Percentiles rank a stretch among this genome's conserved stretches.
phyloP scores from a whole-genome alignment of 2,329 filamentous ascomycete genomes.

The Teratosphaeria epicoccoides region DNA sequence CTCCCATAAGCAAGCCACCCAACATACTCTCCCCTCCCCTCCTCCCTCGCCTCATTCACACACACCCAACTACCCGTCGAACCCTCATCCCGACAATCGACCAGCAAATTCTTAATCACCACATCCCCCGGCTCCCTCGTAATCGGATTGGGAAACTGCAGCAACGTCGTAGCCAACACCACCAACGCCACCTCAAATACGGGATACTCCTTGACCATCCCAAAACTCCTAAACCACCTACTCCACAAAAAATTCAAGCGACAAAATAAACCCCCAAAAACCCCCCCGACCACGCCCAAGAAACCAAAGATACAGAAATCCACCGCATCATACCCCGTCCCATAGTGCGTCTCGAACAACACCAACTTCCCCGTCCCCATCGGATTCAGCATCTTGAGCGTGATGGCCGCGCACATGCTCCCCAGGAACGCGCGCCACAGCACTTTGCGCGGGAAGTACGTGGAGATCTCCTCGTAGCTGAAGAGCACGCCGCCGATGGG shows the following conservation, averaged over 20 bases:
- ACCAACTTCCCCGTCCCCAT: conserved; percentile 51
- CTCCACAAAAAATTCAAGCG: conserved; percentile 48
- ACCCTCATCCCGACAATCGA: conserved; percentile 39
- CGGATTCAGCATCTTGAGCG: conserved; percentile 48
- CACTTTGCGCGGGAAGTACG: conserved; percentile 49
- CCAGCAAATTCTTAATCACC: conserved; percentile 46
- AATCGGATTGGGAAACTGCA: conserved; percentile 48
- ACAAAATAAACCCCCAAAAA: conserved; percentile 51
- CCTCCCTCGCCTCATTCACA: conserved; percentile 32
- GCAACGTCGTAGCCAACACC: conserved; percentile 41
- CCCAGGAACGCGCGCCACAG: conserved; percentile 51
- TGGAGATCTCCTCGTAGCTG: conserved; percentile 50
- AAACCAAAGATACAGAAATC: conserved; percentile 49
- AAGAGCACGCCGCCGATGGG: conserved; percentile 53
- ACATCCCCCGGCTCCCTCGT: conserved; percentile 46
- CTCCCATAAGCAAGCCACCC: conserved; percentile 44
- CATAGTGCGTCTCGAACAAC: conserved; percentile 51
- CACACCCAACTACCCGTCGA: conserved; percentile 40
- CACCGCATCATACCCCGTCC: conserved; percentile 42
- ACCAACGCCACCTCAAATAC: conserved; percentile 48
- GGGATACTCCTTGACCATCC: conserved; percentile 44
- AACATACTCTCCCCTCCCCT: conserved; percentile 35
- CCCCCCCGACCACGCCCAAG: conserved; percentile 46
- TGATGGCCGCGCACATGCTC: conserved; percentile 45
- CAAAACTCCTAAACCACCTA: conserved; percentile 42